phyloP scores from a whole-genome alignment of 2,329 filamentous ascomycete species.

The Xylaria sp. region DNA sequence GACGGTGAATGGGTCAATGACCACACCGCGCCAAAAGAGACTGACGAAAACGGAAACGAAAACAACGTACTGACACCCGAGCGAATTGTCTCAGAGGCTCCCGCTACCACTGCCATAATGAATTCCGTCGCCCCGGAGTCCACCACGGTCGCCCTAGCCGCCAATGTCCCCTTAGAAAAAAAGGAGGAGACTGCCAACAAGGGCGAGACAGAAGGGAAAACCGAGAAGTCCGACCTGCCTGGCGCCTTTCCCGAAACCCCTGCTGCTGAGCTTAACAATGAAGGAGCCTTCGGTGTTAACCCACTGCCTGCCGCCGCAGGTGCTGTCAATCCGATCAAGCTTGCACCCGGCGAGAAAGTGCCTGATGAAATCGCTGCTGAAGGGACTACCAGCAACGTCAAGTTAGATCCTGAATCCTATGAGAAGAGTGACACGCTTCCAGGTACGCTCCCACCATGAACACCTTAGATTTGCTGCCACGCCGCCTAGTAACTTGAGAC shows the following conservation, averaged over 20 bases:
- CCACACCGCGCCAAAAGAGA: conserved; percentile 81
- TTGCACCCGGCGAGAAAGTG: conserved; percentile 83
- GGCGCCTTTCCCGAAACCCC: conserved; percentile 81
- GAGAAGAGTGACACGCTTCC: conserved; percentile 78
- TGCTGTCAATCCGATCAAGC: conserved; percentile 80
- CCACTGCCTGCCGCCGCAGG: conserved; percentile 72
- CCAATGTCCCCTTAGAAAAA: conserved; percentile 72
- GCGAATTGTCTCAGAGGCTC: conserved; percentile 66
- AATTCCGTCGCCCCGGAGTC: conserved; percentile 77
- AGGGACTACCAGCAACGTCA: conserved; percentile 76
- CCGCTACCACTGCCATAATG: conserved; percentile 64
- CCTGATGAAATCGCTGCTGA: conserved; percentile 76
- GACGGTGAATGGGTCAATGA: conserved; percentile 92
- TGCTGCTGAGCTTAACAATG: conserved; percentile 56
- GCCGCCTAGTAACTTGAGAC: neutral
- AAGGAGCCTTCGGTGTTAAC: conserved; percentile 61
- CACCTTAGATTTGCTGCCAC: conserved; percentile 6
- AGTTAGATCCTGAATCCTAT: conserved; percentile 86
- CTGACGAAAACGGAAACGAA: conserved; percentile 83
- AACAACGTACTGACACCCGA: conserved; percentile 91
- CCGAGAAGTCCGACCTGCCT: conserved; percentile 62
- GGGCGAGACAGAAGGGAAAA: conserved; percentile 10
- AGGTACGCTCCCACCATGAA: conserved; percentile 49
- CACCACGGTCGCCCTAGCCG: conserved; percentile 77
- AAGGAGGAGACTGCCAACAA: conserved; percentile 50